Conservation (phyloP, 75 land plant species). For the Sequoia sempervirens region DNA sequence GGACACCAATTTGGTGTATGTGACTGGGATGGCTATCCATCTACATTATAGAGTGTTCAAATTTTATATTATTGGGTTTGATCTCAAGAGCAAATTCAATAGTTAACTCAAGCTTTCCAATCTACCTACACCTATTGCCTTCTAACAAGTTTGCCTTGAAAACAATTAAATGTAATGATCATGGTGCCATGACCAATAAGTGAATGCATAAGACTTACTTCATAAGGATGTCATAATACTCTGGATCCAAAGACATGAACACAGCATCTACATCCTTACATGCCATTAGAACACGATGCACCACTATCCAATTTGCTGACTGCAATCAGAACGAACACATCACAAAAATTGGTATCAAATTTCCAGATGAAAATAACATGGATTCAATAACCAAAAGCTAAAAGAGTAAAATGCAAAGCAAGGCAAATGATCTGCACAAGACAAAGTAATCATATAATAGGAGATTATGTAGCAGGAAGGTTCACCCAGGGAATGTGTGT, state of each 20-base stretch:
- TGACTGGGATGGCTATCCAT: neutral
- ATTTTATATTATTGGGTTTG: neutral
- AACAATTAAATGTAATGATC: neutral
- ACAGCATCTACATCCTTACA: slow-evolving; percentile 84
- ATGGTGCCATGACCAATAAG: neutral
- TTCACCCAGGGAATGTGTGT: neutral
- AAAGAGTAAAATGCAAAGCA: neutral
- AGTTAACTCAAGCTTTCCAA: neutral
- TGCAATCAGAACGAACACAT: slow-evolving; percentile 20
- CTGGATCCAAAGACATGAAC: slow-evolving; percentile 76
- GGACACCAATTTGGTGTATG: neutral
- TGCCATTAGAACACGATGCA: slow-evolving; percentile 97
- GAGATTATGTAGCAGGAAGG: neutral
- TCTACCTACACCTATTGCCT: neutral
- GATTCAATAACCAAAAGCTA: neutral
- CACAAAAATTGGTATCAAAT: neutral
- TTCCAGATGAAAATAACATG: neutral
- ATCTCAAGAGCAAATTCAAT: neutral
- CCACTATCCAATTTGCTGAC: slow-evolving; percentile 99
- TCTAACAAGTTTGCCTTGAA: neutral
- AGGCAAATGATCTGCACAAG: neutral
- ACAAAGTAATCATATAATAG: neutral
- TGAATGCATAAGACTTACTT: slow-evolving; percentile 52
- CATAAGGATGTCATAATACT: slow-evolving; percentile 97
- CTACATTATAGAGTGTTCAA: neutral